Conservation (phyloP, 1,284 basidiomycete species). For the Pascua guehoae region DNA sequence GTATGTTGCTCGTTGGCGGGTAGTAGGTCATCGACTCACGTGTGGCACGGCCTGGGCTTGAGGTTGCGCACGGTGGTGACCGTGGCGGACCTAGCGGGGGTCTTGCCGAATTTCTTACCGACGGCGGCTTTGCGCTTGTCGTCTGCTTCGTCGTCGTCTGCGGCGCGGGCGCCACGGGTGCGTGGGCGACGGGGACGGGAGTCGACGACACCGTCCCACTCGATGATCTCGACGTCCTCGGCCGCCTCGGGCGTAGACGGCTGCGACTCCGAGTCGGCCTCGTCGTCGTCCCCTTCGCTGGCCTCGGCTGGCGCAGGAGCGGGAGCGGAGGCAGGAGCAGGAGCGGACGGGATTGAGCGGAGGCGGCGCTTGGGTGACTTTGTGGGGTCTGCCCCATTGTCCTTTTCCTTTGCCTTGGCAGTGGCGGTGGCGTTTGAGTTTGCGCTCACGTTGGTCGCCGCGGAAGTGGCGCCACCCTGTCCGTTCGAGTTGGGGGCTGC, state of each 20-base stretch:
- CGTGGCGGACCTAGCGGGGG: conserved; percentile 5
- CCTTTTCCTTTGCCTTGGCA: no score
- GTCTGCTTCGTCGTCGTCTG: conserved; percentile 13
- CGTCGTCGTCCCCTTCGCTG: neutral
- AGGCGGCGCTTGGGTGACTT: no score
- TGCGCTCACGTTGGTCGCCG: no score
- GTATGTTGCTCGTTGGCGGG: no score
- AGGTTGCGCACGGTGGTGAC: conserved; percentile 21
- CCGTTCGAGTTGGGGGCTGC: neutral
- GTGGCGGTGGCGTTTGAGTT: no score
- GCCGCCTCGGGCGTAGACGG: neutral
- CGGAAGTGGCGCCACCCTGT: no score
- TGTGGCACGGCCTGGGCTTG: conserved; percentile 23
- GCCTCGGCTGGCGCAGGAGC: no score
- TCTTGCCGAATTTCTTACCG: conserved; percentile 15
- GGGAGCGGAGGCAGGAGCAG: no score
- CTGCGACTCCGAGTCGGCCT: neutral
- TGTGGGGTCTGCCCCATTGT: no score
- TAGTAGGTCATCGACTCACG: neutral
- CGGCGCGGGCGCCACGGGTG: conserved; percentile 28
- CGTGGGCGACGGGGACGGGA: neutral
- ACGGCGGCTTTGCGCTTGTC: conserved; percentile 4
- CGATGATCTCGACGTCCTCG: conserved; percentile 13
- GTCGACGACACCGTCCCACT: conserved; percentile 11
- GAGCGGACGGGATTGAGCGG: no score